A percentile compares a stretch with the other conserved stretches of the same genome.
Conservation (phyloP, 441 rosid genomes). For the Populus trichocarpa region DNA sequence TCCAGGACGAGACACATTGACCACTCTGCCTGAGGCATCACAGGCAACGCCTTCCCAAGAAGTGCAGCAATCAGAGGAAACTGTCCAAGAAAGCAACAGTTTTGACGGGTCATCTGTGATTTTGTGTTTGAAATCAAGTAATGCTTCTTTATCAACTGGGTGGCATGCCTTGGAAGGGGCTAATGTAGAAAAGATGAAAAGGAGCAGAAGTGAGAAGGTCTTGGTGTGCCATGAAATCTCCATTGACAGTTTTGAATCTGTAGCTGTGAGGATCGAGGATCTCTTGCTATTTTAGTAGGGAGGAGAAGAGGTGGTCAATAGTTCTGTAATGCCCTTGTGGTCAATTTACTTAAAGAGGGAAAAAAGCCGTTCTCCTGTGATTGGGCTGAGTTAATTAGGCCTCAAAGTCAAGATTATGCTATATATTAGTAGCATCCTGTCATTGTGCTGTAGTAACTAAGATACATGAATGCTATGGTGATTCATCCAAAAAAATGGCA, state of each 20-base stretch:
- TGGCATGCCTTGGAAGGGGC: slow-evolving; percentile 29
- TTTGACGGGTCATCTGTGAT: slow-evolving; percentile 51
- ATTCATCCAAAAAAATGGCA: background rate
- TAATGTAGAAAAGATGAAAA: slow-evolving; percentile 16
- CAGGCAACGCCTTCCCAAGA: slow-evolving; percentile 52
- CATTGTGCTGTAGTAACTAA: no score
- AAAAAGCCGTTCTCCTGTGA: no score
- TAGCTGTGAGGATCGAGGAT: background rate
- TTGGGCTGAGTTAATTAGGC: no score
- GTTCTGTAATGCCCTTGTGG: slow-evolving; percentile 1
- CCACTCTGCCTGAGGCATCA: slow-evolving; percentile 37
- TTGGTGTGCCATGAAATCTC: slow-evolving; percentile 10
- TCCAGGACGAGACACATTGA: slow-evolving; percentile 43
- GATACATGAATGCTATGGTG: no score
- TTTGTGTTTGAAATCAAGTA: slow-evolving; percentile 42
- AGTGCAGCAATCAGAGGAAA: slow-evolving; percentile 46
- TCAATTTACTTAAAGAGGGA: background rate
- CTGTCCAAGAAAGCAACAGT: slow-evolving; percentile 37
- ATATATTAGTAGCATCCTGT: no score
- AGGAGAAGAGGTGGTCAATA: background rate
- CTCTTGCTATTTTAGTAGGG: background rate
- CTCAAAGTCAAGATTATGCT: no score
- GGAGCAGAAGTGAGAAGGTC: slow-evolving; percentile 1
- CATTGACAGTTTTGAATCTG: slow-evolving; percentile 22
- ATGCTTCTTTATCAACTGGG: slow-evolving; percentile 37